Evolutionary conservation across 2,329 filamentous ascomycete genomes (phyloP), one percentile per base, ranked within the genome.

Genomic region (Sarocladiaceae sp.): DNA sequence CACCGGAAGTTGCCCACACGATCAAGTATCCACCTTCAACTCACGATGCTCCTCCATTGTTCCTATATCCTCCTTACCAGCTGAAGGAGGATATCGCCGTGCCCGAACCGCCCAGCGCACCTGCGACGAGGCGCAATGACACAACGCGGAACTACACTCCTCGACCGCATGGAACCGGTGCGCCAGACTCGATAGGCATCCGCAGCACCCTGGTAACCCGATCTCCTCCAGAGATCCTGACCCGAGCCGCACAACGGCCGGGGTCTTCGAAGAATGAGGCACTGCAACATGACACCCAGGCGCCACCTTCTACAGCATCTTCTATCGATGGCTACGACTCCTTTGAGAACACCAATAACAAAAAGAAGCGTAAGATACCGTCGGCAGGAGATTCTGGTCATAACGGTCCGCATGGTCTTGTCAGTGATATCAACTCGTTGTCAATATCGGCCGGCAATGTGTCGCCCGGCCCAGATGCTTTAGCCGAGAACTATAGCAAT

Each of bases 291-390:
- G 72, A 71, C 45, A 64, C 69, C 15, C 72, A 79, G 33, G 77
- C 80, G 18, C 76, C 83, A 40, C 76, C 75, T 33, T 88, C 87
- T 11, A 81, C 83, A 19, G 74, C 78, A 5, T 84, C 83, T 4
- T 85, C 83, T 3, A 70, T 79, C 10, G 91, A 97, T 61, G 89
- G 90, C 12, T 97, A 97, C 62, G 93, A 98, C 63, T 93, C 88
- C 6, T 95, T 96, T 56, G 93, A 98, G 64, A 97, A 97, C 57
- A 95, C 88, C 27, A 97, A 95, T 63, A 98, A 98, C 62, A 98
- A 98, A 67, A 98, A 97, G 72, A 97, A 98, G 66, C 80, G 93
- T 53, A 98, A 98, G 67, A 97, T 98, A 29, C 93, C 93, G 0
- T 89, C 89, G 0, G 88, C 88, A 9, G 85, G 87, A 15, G 85